Evolutionary conservation across 2,329 filamentous ascomycete genomes (phyloP).

Genomic region (Scytalidium sp.): DNA sequence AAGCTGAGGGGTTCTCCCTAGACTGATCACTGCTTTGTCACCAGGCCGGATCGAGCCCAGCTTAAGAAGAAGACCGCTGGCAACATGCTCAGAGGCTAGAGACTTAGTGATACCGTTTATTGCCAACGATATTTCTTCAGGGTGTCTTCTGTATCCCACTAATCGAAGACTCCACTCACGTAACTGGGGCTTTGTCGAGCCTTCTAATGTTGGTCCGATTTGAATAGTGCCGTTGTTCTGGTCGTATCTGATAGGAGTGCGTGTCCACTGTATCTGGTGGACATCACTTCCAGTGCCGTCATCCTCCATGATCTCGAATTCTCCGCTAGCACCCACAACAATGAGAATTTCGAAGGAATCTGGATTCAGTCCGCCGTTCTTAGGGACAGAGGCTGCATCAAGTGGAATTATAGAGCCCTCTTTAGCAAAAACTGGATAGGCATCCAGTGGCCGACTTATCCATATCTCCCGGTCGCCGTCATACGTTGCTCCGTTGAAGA

Average conservation of each 20-base stretch:
- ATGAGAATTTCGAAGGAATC: constrained; percentile 45
- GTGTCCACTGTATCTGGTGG: constrained; percentile 1
- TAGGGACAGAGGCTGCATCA: constrained; percentile 39
- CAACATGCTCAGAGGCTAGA: not conserved
- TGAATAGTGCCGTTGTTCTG: constrained; percentile 3
- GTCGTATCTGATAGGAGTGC: constrained; percentile 8
- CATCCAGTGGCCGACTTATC: constrained; percentile 46
- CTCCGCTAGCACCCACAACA: constrained; percentile 43
- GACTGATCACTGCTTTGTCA: constrained; percentile 4
- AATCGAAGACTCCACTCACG: not conserved
- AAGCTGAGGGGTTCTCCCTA: constrained; percentile 11
- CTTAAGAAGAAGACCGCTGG: constrained; percentile 3
- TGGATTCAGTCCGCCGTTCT: constrained; percentile 47
- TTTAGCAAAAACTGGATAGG: constrained; percentile 50
- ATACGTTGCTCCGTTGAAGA: constrained; percentile 56
- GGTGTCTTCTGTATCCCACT: not conserved
- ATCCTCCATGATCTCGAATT: constrained; percentile 49
- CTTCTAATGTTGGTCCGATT: not conserved
- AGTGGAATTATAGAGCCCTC: constrained; percentile 58
- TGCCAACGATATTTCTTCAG: not conserved
- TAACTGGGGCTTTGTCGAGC: not conserved
- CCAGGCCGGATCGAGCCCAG: constrained; percentile 5
- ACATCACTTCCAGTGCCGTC: constrained; percentile 5
- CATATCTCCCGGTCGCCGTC: constrained; percentile 51
- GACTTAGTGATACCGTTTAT: not conserved